Evolutionary conservation across 768 basidiomycete genomes (phyloP).

Genomic region (Sarcodon sp.): DNA sequence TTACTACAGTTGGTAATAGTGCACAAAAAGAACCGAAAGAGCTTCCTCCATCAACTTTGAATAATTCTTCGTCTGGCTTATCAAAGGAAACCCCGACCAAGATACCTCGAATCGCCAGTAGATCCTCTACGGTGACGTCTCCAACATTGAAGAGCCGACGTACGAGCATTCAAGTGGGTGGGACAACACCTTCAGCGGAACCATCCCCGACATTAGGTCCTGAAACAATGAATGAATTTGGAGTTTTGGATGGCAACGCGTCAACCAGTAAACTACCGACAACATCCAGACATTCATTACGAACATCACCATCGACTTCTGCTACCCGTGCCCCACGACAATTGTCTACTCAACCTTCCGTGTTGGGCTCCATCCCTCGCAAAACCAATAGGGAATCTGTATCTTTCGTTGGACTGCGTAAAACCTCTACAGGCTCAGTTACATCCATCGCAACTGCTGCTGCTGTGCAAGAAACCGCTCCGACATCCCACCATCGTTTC

Average conservation of each 20-base stretch:
- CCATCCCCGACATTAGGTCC: slow-evolving; percentile 43
- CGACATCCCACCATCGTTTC: slow-evolving; percentile 50
- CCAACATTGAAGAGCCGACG: slow-evolving; percentile 59
- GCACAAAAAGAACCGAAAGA: slow-evolving; percentile 45
- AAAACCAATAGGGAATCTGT: slow-evolving; percentile 71
- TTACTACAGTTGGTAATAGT: slow-evolving; percentile 45
- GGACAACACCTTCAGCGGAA: slow-evolving; percentile 40
- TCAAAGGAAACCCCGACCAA: slow-evolving; percentile 85
- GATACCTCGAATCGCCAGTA: slow-evolving; percentile 86
- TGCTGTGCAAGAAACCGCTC: slow-evolving; percentile 17
- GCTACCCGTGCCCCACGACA: slow-evolving; percentile 59
- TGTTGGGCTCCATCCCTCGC: slow-evolving; percentile 37
- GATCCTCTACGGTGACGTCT: slow-evolving; percentile 62
- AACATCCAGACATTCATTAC: slow-evolving; percentile 31
- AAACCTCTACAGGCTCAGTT: slow-evolving; percentile 76
- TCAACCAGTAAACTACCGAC: slow-evolving; percentile 29
- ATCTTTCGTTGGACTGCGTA: slow-evolving; percentile 65
- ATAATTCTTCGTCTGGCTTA: slow-evolving; percentile 37
- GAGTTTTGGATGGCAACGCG: slow-evolving; percentile 57
- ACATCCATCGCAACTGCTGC: slow-evolving; percentile 48
- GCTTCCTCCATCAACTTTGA: slow-evolving; percentile 35
- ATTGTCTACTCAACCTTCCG: slow-evolving; percentile 30
- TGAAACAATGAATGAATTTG: slow-evolving; percentile 59
- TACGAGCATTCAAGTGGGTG: slow-evolving; percentile 46
- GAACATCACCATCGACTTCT: slow-evolving; percentile 46